phyloP scores from a whole-genome alignment of 495 filamentous ascomycete genomes.

The Venustampulla echinocandica region DNA sequence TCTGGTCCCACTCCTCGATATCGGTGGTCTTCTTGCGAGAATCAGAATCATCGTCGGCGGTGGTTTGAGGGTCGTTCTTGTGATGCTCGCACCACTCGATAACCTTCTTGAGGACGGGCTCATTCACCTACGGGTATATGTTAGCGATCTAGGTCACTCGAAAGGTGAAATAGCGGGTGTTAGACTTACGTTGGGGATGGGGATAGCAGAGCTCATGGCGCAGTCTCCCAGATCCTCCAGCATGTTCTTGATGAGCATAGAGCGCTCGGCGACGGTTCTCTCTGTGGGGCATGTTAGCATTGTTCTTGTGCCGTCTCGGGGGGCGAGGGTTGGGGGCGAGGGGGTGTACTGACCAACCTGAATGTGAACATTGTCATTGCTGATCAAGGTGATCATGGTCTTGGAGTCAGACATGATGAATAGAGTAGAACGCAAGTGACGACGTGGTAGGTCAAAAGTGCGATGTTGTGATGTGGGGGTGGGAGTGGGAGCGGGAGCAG shows the following conservation, averaged over 20 bases:
- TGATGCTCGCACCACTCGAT: constrained; percentile 97
- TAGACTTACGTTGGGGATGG: constrained; percentile 76
- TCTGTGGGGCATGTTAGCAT: constrained; percentile 39
- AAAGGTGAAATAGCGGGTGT: constrained; percentile 4
- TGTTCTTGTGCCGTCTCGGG: not conserved
- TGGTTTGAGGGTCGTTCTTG: constrained; percentile 68
- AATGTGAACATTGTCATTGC: constrained; percentile 49
- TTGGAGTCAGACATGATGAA: constrained; percentile 29
- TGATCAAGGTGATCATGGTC: constrained; percentile 41
- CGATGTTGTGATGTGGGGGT: too few relatives aligned
- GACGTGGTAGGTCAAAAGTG: too few relatives aligned
- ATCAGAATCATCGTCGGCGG: constrained; percentile 82
- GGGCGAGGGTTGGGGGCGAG: not conserved
- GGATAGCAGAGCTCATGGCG: constrained; percentile 56
- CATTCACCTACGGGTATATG: constrained; percentile 64
- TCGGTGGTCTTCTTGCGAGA: constrained; percentile 95
- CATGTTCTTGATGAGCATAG: constrained; percentile 95
- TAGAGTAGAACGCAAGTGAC: too few relatives aligned
- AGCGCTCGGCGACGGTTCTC: constrained; percentile 79
- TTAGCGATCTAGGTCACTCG: not conserved
- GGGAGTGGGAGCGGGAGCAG: too few relatives aligned
- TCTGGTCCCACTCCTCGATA: constrained; percentile 99
- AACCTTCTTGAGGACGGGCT: constrained; percentile 86
- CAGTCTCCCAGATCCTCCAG: constrained; percentile 79
- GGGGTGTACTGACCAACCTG: constrained; percentile 41